Conservation (phyloP, 805 yeast species). For the Wickerhamiella shivajii region DNA sequence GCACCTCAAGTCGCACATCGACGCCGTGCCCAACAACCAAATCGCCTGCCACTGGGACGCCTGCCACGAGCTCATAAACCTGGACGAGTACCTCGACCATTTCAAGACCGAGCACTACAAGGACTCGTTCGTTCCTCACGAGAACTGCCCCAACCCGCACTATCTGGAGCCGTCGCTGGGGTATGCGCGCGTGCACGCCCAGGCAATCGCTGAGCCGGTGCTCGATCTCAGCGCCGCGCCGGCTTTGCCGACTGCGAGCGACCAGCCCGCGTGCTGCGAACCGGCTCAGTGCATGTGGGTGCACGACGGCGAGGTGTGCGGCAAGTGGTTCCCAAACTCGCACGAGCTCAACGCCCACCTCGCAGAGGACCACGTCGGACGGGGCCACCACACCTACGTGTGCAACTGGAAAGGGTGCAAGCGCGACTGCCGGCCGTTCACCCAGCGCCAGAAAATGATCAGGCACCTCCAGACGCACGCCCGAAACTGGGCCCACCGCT, state of each 20-base stretch:
- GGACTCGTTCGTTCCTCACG: slow-evolving; percentile 20
- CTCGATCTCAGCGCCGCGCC: slow-evolving; percentile 1
- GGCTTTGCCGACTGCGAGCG: slow-evolving; percentile 3
- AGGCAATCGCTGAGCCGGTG: not conserved
- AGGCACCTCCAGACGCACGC: slow-evolving; percentile 87
- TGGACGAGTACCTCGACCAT: slow-evolving; percentile 19
- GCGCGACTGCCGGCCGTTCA: slow-evolving; percentile 44
- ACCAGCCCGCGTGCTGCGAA: slow-evolving; percentile 7
- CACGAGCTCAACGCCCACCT: slow-evolving; percentile 61
- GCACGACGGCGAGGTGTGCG: slow-evolving; percentile 37
- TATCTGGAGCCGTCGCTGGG: not conserved
- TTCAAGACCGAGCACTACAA: slow-evolving; percentile 16
- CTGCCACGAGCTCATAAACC: slow-evolving; percentile 22
- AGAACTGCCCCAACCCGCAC: too few relatives aligned
- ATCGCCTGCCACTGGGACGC: slow-evolving; percentile 29
- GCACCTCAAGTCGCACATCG: slow-evolving; percentile 18
- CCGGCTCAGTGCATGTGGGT: slow-evolving; percentile 21
- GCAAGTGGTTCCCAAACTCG: slow-evolving; percentile 33
- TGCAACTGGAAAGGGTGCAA: slow-evolving; percentile 75
- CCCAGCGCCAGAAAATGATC: slow-evolving; percentile 71
- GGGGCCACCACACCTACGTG: slow-evolving; percentile 64
- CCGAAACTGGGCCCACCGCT: slow-evolving; percentile 62
- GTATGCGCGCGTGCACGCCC: not conserved
- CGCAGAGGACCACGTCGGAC: slow-evolving; percentile 50
- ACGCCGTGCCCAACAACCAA: slow-evolving; percentile 3